phyloP scores from a whole-genome alignment of 1,284 basidiomycete genomes.

The Sporisorium sorghi region DNA sequence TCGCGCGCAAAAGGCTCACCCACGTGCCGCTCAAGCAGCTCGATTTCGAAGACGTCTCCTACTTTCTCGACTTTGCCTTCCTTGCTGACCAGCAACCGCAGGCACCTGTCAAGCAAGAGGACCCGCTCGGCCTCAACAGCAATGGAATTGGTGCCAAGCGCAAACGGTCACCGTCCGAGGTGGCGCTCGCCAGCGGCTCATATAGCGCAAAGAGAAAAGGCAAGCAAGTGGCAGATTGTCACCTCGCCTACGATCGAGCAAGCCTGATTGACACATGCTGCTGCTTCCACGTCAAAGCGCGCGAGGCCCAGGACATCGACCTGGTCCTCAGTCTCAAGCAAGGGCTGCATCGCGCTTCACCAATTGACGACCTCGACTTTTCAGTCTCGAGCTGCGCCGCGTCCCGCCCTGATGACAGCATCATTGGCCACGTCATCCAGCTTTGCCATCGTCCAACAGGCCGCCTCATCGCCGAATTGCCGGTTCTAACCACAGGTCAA shows the following conservation, averaged over 20 bases:
- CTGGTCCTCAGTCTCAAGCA: conserved; percentile 24
- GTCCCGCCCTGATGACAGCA: conserved; percentile 8
- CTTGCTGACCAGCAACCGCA: conserved; percentile 4
- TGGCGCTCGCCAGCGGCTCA: not conserved
- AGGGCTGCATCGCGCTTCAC: not conserved
- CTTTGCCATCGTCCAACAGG: conserved; percentile 10
- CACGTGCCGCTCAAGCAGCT: conserved; percentile 23
- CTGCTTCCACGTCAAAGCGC: conserved; percentile 27
- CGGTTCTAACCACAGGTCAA: conserved; percentile 6
- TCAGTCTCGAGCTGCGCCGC: not conserved
- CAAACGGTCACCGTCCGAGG: conserved; percentile 12
- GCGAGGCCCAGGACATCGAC: conserved; percentile 23
- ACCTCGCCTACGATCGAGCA: not conserved
- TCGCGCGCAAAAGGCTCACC: not conserved
- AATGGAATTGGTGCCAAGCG: conserved; percentile 5
- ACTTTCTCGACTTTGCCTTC: conserved; percentile 28
- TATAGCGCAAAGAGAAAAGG: conserved; percentile 3
- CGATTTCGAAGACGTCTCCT: conserved; percentile 49
- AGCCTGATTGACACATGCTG: conserved; percentile 31
- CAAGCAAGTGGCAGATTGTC: not conserved
- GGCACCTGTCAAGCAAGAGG: not conserved
- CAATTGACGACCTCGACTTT: conserved; percentile 18
- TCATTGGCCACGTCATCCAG: conserved; percentile 13
- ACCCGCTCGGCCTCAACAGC: not conserved
- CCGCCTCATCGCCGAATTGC: conserved; percentile 15